Evolutionary conservation across 352 stramenopile genomes (phyloP).

Genomic region (Phytophthora quininea): DNA sequence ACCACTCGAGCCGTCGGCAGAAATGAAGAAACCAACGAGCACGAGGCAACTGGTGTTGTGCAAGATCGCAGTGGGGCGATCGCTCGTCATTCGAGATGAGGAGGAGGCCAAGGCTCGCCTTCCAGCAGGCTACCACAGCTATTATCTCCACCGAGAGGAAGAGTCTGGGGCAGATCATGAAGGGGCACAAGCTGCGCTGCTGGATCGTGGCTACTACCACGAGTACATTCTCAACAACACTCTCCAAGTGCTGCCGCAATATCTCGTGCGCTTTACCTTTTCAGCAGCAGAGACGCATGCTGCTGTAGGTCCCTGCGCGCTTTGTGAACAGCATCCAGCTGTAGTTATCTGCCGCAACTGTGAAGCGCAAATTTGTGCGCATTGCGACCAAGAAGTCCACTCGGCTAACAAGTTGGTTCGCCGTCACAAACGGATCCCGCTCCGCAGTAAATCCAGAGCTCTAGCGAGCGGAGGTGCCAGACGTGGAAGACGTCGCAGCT

Average conservation of each 20-base stretch:
- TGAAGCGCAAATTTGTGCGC: constrained; percentile 66
- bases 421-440: constrained; percentile 60
- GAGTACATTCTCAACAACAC: constrained; percentile 78
- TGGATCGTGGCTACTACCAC: constrained; percentile 62
- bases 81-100: constrained; percentile 55
- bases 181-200: constrained; percentile 14
- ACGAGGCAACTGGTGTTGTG: constrained; percentile 74
- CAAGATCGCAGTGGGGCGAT: constrained; percentile 73
- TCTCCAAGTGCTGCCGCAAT: constrained; percentile 71
- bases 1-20: constrained; percentile 14
- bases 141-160: constrained; percentile 49
- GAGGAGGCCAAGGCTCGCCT: constrained; percentile 46
- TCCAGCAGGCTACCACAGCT: constrained; percentile 77
- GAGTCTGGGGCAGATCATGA: constrained; percentile 12
- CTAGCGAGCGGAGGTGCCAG: constrained; percentile 21
- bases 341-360: constrained; percentile 63
- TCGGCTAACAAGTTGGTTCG: constrained; percentile 84
- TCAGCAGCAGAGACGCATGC: constrained; percentile 38
- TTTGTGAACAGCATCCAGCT: constrained; percentile 68
- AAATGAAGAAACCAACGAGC: constrained; percentile 26
- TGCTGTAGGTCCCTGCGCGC: constrained; percentile 43
- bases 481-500: constrained; percentile 47
- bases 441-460: constrained; percentile 31
- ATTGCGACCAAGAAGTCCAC: constrained; percentile 76
- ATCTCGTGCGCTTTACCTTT: constrained; percentile 69